Evolutionary conservation across 1,139 yeast genomes (phyloP).

Genomic region (Scheffersomyces parashehatae): DNA sequence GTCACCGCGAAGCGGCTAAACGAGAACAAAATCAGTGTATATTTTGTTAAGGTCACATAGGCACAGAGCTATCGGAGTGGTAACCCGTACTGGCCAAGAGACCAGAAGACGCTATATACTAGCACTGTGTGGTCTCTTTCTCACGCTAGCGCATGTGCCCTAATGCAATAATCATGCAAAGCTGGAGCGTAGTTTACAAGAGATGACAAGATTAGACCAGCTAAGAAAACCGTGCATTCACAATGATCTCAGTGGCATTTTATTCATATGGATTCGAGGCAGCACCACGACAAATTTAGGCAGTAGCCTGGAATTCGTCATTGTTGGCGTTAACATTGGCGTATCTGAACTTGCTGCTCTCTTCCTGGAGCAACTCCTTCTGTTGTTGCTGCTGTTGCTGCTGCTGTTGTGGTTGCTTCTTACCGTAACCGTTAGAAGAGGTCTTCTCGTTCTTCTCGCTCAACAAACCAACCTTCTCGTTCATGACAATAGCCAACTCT

Average conservation of each 20-base stretch:
- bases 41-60: too few relatives aligned
- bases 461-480: slow-evolving; percentile 81
- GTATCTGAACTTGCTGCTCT: slow-evolving; percentile 44
- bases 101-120: too few relatives aligned
- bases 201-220: slow-evolving; percentile 1
- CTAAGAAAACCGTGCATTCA: slow-evolving; percentile 10
- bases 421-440: slow-evolving; percentile 69
- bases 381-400: slow-evolving; percentile 35
- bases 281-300: slow-evolving; percentile 11
- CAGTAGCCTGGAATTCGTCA: slow-evolving; percentile 47
- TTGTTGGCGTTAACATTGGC: slow-evolving; percentile 49
- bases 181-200: not conserved
- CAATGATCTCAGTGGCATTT: slow-evolving; percentile 1
- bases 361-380: slow-evolving; percentile 36
- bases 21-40: too few relatives aligned
- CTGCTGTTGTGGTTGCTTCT: slow-evolving; percentile 41
- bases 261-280: slow-evolving; percentile 1
- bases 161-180: slow-evolving; percentile 1
- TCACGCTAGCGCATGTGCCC: not conserved
- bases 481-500: slow-evolving; percentile 82
- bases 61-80: too few relatives aligned
- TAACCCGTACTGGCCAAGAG: too few relatives aligned
- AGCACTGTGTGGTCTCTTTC: too few relatives aligned
- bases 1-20: too few relatives aligned
- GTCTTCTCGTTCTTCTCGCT: slow-evolving; percentile 86